Conservation (phyloP, 1,139 yeast species). For the Candida glucosophila region DNA sequence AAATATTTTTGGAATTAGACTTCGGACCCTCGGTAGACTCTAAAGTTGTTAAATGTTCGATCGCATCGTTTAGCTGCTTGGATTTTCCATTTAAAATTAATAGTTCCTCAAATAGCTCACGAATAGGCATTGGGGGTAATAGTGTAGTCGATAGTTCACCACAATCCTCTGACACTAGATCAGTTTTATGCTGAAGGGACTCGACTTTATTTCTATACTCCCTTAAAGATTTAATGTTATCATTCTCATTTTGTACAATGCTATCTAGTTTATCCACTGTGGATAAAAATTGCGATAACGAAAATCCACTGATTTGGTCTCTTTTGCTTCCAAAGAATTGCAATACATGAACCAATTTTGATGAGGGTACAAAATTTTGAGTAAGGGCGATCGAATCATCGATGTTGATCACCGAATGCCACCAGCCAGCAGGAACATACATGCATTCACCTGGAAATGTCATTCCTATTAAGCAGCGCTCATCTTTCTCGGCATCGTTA, state of each 20-base stretch:
- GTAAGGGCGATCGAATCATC: constrained; percentile 77
- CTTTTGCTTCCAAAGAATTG: constrained; percentile 59
- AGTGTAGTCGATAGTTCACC: constrained; percentile 23
- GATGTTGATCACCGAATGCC: constrained; percentile 85
- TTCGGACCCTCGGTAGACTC: neutral
- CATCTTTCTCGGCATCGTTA: constrained; percentile 43
- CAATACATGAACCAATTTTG: constrained; percentile 50
- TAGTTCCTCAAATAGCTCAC: constrained; percentile 46
- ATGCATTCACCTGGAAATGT: constrained; percentile 79
- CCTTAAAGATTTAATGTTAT: constrained; percentile 2
- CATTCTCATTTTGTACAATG: constrained; percentile 2
- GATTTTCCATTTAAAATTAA: constrained; percentile 19
- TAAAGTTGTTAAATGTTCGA: constrained; percentile 15
- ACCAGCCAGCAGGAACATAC: constrained; percentile 92
- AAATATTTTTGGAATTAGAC: constrained; percentile 6
- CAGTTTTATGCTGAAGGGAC: constrained; percentile 11
- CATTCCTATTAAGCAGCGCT: constrained; percentile 56
- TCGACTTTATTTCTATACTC: constrained; percentile 14
- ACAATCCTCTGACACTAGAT: constrained; percentile 32
- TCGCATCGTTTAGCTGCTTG: constrained; percentile 22
- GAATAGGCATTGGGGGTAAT: constrained; percentile 46
- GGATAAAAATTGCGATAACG: constrained; percentile 39
- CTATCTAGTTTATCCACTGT: constrained; percentile 23
- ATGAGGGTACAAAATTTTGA: constrained; percentile 73
- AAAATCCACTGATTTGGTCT: constrained; percentile 75